phyloP scores from a whole-genome alignment of 192 early-diverging fungal species.

The Umbelopsis ramanniana region DNA sequence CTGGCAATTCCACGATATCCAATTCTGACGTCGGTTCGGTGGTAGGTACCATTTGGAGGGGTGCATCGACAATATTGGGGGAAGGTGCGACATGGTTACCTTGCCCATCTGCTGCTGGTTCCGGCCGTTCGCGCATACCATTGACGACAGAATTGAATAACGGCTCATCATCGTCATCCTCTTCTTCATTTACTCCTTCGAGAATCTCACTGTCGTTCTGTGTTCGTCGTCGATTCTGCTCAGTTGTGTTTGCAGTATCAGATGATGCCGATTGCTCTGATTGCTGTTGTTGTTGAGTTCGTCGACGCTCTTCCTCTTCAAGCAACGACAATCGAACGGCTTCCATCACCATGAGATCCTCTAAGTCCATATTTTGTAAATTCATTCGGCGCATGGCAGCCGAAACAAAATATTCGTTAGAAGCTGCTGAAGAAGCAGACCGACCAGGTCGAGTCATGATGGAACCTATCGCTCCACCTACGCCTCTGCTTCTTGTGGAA shows the following conservation, averaged over 20 bases:
- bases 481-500: slow-evolving; percentile 19
- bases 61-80: not conserved
- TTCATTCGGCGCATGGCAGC: slow-evolving; percentile 77
- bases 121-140: not conserved
- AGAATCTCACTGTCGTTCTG: not conserved
- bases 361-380: slow-evolving; percentile 64
- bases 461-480: slow-evolving; percentile 21
- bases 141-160: slow-evolving; percentile 7
- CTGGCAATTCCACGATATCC: not conserved
- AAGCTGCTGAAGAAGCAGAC: slow-evolving; percentile 45
- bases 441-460: slow-evolving; percentile 34
- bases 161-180: slow-evolving; percentile 8
- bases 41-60: too few relatives aligned
- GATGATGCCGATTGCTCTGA: not conserved
- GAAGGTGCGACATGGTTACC: not conserved
- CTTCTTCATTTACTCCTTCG: not conserved
- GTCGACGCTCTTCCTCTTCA: slow-evolving; percentile 58
- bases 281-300: slow-evolving; percentile 21
- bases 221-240: not conserved
- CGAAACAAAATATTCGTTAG: slow-evolving; percentile 50
- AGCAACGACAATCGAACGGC: slow-evolving; percentile 80
- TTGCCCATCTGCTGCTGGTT: not conserved
- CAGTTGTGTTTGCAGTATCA: not conserved
- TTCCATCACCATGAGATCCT: slow-evolving; percentile 93
- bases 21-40: not conserved